These are phyloP conservation scores for Kwoniella mangroviensis DNA, from an alignment of 768 basidiomycete genomes.

Conservation along the genomic window DNA sequence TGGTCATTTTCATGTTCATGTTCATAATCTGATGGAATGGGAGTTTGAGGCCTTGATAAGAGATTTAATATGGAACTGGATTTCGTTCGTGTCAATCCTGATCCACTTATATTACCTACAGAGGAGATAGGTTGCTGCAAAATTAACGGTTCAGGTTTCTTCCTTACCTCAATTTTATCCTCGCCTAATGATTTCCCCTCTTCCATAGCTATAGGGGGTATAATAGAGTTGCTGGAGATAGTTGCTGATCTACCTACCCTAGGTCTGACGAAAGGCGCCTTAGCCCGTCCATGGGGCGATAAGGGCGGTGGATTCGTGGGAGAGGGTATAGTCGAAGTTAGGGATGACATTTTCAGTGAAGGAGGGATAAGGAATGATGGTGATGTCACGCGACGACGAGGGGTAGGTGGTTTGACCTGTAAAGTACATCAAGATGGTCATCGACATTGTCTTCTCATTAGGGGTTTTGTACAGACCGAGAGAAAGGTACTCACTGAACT, in stretches of 20 bases:
- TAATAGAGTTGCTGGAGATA: constrained; percentile 3
- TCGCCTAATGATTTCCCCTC: not conserved
- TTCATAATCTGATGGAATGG: not conserved
- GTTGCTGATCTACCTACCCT: constrained; percentile 14
- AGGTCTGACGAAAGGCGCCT: not conserved
- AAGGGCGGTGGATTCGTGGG: constrained; percentile 3
- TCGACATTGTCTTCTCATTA: too few species aligned
- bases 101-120: not conserved
- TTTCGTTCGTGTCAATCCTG: not conserved
- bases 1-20: too few species aligned
- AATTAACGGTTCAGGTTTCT: constrained; percentile 9
- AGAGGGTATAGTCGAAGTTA: not conserved
- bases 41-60: not conserved
- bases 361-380: constrained; percentile 12
- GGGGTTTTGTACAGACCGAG: too few species aligned
- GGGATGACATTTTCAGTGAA: constrained; percentile 10
- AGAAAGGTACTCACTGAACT: too few species aligned
- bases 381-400: not conserved
- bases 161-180: not conserved
- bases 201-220: too few species aligned
- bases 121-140: not conserved
- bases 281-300: not conserved
- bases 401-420: not conserved
- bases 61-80: not conserved
- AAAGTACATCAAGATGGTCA: not conserved